Percentiles rank a stretch among this genome's conserved stretches.
Evolutionary conservation across 495 filamentous ascomycete genomes (phyloP).

Genomic region (Neurospora terricola): DNA sequence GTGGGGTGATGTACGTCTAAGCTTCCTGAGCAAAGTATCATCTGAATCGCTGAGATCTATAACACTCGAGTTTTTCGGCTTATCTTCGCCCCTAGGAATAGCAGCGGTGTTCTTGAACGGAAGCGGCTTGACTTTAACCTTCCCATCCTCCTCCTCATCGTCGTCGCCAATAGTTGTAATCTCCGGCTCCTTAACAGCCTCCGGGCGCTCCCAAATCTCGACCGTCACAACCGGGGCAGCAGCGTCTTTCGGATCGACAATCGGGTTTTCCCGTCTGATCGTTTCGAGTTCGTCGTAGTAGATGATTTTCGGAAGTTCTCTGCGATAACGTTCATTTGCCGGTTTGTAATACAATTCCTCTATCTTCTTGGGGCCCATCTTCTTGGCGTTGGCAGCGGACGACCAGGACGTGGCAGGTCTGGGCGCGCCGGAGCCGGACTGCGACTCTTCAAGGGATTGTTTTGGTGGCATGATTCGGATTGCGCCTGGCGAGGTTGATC

Average conservation of each 20-base stretch:
- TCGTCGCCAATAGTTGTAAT: not conserved
- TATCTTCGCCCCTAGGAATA: too few species aligned
- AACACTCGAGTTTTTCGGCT: too few species aligned
- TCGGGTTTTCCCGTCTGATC: not conserved
- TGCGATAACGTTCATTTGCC: not conserved
- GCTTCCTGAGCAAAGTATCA: too few species aligned
- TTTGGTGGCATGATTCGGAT: not conserved
- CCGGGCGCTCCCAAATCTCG: not conserved
- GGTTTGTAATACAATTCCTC: not conserved
- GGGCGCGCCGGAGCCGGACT: not conserved
- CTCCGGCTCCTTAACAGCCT: not conserved
- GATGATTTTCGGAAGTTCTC: not conserved
- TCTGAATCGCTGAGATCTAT: too few species aligned
- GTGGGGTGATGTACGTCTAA: not conserved
- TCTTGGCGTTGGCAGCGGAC: not conserved
- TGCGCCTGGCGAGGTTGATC: not conserved
- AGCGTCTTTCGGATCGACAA: constrained; percentile 1
- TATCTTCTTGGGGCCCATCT: not conserved
- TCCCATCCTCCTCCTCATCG: not conserved
- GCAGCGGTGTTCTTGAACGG: not conserved
- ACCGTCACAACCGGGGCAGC: not conserved
- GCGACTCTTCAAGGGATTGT: not conserved
- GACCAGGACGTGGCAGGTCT: not conserved
- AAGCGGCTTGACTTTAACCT: not conserved
- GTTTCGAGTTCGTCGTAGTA: constrained; percentile 4